Percentiles rank a stretch among this genome's conserved stretches.
phyloP scores from a whole-genome alignment of 768 basidiomycete species.

The Crepidotus variabilis region DNA sequence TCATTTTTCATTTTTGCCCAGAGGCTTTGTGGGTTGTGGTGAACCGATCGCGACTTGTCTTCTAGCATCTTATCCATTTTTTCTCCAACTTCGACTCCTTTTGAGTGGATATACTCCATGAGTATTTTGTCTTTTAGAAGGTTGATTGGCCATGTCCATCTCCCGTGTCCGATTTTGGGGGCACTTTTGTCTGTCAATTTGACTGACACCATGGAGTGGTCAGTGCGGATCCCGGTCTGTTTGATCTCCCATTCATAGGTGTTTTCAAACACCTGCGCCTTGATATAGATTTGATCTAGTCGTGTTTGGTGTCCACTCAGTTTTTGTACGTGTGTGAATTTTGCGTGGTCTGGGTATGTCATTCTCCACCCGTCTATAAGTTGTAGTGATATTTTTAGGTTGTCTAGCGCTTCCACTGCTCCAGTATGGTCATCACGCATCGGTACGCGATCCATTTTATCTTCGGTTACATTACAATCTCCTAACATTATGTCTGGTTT shows the following conservation, averaged over 20 bases:
- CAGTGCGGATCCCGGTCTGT: slow-evolving; percentile 17
- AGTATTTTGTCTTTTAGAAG: slow-evolving; percentile 16
- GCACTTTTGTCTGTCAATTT: slow-evolving; percentile 14
- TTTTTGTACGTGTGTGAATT: slow-evolving; percentile 21
- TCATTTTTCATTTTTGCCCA: slow-evolving; percentile 5
- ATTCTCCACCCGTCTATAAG: slow-evolving; percentile 31
- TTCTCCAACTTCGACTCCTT: background rate
- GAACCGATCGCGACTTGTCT: background rate
- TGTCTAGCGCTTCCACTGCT: slow-evolving; percentile 9
- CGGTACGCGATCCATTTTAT: slow-evolving; percentile 32
- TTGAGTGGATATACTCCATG: background rate
- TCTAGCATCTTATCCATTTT: background rate
- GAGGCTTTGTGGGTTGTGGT: slow-evolving; percentile 6
- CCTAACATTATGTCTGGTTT: slow-evolving; percentile 32
- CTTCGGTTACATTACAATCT: slow-evolving; percentile 40
- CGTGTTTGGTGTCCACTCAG: slow-evolving; percentile 19
- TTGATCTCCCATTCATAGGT: slow-evolving; percentile 24
- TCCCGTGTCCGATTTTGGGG: slow-evolving; percentile 27
- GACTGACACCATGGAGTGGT: slow-evolving; percentile 28
- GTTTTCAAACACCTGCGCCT: slow-evolving; percentile 1
- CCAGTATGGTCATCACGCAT: slow-evolving; percentile 10
- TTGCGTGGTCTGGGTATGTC: slow-evolving; percentile 12
- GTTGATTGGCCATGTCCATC: slow-evolving; percentile 24
- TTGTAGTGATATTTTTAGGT: slow-evolving; percentile 14
- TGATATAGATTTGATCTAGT: slow-evolving; percentile 34